Evolutionary conservation across 805 yeast species (phyloP).

Genomic region (Kazachstania martiniae): DNA sequence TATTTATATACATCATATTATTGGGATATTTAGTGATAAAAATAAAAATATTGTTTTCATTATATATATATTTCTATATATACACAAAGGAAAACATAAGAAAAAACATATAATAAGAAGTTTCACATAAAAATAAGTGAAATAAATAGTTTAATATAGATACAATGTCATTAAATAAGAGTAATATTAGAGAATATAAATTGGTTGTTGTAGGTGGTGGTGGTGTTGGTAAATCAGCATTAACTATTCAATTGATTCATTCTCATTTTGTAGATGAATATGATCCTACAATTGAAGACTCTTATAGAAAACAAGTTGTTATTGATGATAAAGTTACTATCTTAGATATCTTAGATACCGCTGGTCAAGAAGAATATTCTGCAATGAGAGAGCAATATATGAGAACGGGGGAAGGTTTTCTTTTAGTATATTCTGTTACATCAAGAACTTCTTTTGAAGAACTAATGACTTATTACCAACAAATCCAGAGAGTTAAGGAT

Average conservation of each 20-base stretch:
- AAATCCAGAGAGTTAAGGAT: slow-evolving; percentile 65
- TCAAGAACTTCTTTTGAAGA: slow-evolving; percentile 77
- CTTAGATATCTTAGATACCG: slow-evolving; percentile 86
- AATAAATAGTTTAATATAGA: background rate
- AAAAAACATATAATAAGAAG: background rate
- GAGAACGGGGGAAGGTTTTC: slow-evolving; percentile 89
- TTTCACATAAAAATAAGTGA: background rate
- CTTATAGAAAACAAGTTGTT: slow-evolving; percentile 73
- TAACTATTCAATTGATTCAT: slow-evolving; percentile 87
- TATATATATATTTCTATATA: no score
- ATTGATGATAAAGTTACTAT: slow-evolving; percentile 67
- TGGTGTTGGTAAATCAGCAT: slow-evolving; percentile 93
- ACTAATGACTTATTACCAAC: slow-evolving; percentile 64
- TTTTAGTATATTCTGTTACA: slow-evolving; percentile 78
- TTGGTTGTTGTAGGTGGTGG: slow-evolving; percentile 96
- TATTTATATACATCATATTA: no score
- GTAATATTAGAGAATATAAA: slow-evolving; percentile 64
- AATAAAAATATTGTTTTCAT: no score
- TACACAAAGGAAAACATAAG: background rate
- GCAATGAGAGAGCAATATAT: slow-evolving; percentile 88
- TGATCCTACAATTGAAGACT: slow-evolving; percentile 92
- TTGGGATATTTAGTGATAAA: no score
- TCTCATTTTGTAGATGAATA: slow-evolving; percentile 91
- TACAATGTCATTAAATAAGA: slow-evolving; percentile 15
- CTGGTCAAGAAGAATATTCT: slow-evolving; percentile 92